Percentiles rank a stretch among this genome's conserved stretches.
Evolutionary conservation across 495 filamentous ascomycete genomes (phyloP).

Genomic region (Mycothermus thermophilus): DNA sequence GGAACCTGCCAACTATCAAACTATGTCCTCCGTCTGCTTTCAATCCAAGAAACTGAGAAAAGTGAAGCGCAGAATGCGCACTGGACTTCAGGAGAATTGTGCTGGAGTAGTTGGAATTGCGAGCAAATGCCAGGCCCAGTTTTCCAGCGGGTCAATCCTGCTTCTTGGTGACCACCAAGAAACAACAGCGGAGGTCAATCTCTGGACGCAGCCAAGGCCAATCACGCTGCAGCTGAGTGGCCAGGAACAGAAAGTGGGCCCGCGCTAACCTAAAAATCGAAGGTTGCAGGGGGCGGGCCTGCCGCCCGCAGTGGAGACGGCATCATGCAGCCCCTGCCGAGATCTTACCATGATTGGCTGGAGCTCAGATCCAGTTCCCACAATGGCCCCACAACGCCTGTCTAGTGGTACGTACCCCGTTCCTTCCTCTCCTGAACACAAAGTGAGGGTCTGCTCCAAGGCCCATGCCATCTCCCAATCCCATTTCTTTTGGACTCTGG

Average conservation of each 20-base stretch:
- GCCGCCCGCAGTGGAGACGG: not conserved
- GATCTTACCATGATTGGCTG: slow-evolving; percentile 3
- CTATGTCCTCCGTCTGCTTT: no score
- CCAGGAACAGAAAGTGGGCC: slow-evolving; percentile 6
- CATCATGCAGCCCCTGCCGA: slow-evolving; percentile 3
- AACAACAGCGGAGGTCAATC: slow-evolving; percentile 1
- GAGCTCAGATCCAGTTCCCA: no score
- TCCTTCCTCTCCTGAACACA: no score
- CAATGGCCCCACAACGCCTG: slow-evolving; percentile 1
- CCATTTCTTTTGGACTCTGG: slow-evolving; percentile 3
- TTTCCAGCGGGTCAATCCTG: no score
- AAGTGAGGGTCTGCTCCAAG: no score
- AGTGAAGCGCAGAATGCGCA: no score
- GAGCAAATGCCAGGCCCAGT: no score
- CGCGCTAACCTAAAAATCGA: slow-evolving; percentile 1
- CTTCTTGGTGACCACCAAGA: not conserved
- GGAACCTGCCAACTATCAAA: no score
- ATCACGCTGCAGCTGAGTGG: slow-evolving; percentile 3
- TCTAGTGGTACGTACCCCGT: slow-evolving; percentile 1
- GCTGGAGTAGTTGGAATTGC: no score
- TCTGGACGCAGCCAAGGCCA: not conserved
- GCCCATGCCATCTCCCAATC: slow-evolving; percentile 1
- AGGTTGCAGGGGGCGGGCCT: slow-evolving; percentile 2
- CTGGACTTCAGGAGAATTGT: no score
- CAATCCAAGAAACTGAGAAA: no score